These are phyloP conservation scores for Mucor saturninus DNA, from an alignment of 371 early-diverging fungal species.

Conservation along the genomic window DNA sequence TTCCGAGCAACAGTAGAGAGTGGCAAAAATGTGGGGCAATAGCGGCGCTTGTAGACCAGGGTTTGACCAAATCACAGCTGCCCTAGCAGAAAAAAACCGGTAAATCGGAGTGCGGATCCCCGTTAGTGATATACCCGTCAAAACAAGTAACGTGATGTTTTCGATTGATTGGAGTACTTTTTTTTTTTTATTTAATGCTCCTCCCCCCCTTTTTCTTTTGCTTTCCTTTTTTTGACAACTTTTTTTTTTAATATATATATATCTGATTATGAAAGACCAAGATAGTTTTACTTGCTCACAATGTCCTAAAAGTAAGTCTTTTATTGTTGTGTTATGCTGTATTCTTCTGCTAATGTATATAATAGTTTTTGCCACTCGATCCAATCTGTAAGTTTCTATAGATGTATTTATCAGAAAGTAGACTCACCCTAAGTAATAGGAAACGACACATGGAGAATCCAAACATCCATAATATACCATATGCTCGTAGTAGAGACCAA, in stretches of 20 bases:
- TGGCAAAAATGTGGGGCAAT: no score
- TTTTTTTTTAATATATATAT: background rate
- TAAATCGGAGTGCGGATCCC: no score
- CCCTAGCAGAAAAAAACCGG: no score
- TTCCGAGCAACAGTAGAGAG: no score
- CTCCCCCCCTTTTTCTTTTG: background rate
- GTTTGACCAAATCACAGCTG: no score
- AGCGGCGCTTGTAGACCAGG: no score
- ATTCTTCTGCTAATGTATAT: background rate
- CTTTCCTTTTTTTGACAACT: background rate
- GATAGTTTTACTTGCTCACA: slow-evolving; percentile 14
- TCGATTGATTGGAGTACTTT: background rate
- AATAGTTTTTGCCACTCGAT: slow-evolving; percentile 54
- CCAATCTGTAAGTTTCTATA: slow-evolving; percentile 42
- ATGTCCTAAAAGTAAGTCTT: slow-evolving; percentile 29
- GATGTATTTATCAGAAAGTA: slow-evolving; percentile 2
- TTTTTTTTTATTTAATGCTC: background rate
- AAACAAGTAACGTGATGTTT: slow-evolving; percentile 1
- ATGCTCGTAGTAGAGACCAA: slow-evolving; percentile 58
- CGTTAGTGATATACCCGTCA: background rate
- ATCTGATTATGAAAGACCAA: background rate
- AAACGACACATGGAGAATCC: slow-evolving; percentile 48
- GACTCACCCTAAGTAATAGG: slow-evolving; percentile 13
- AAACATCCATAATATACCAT: slow-evolving; percentile 57
- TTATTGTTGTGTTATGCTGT: background rate